Base-by-base conservation (phyloP, 1,284 basidiomycete genomes). In the Cutaneotrichosporon cutaneum region DNA sequence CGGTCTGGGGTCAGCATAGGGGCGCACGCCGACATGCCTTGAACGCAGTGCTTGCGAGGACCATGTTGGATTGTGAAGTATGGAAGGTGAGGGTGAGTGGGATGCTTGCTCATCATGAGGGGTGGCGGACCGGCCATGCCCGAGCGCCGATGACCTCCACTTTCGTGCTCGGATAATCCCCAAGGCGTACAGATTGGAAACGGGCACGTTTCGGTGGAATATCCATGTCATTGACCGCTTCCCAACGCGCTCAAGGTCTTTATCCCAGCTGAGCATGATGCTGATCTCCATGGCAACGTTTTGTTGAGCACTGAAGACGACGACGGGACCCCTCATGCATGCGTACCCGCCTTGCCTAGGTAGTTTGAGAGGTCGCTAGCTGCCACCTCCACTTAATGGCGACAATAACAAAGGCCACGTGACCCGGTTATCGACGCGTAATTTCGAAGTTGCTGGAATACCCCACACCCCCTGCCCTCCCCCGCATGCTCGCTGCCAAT, bases 1-100 rank as follows among this genome's bases (percentile, higher is more conserved):
- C 78, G 62, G 77, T 79, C 78, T 80, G 59, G 5, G 22, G 55
- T 65, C 50, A 59, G 61, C 62, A 10, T 11, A 2, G 9, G 18
- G 22, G 22, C 13, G 30, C 4, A 22, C 10, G 22, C 6, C 22
- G 9, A 16, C 36, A 36, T 50, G 73, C 74, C 68, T 75, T 73
- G 70, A 75, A 75, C 22, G 69, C 58, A 14, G 68, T 60, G 11
- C 67, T 68, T 7, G 74, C 71, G 30, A 76, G 70, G 4, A 66
- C 66, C 72, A 76, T 74, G 32, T 58, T 32, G 18, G 21, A 32
- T 27, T 14, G 11, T 44, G 9, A 13, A 32, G 42, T 9, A 5
- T 27, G 36, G 13, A 32, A 44, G 26, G 4, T n/a, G 18, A 32
- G 13, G 32, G 22, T 54, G 14, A 9, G n/a, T 21, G 16, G 18